Evolutionary conservation across 2,329 filamentous ascomycete species (phyloP), one percentile per base, ranked within the genome.

Genomic region (Pyricularia sp.): DNA sequence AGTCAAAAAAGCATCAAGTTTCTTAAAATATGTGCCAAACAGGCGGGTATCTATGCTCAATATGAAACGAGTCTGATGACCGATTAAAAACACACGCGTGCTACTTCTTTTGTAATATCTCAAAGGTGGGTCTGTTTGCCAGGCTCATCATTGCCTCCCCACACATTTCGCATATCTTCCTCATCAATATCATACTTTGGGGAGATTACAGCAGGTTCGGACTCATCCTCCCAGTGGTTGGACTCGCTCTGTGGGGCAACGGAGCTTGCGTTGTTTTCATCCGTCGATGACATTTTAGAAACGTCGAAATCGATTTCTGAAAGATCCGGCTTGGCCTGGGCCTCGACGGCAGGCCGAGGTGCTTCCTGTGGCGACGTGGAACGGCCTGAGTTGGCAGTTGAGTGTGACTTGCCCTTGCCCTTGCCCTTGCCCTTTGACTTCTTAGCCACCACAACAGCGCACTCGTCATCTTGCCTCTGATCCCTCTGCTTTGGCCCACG

Each of bases 141-240:
- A 25, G 61, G 26, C 55, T 55, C 42, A 28, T 69, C 55, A 26
- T 36, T 67, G 10, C 65, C 67, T 58, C 70, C 72, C 72, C 73
- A 73, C 6, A 74, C 72, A 31, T 73, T 72, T 10, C 70, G 69
- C 36, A 72, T 71, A 55, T 72, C 72, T 23, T 64, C 63, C 12
- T 69, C 72, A 5, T 72, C 72, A 23, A 72, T 65, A 31, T 71
- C 71, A 66, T 73, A 73, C 4, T 67, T 42, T 9, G 71, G 72
- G 4, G 69, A 68, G 1, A 68, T 58, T 30, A 26, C 58, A 26
- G 14, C 31, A 28, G 33, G 67, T 12, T 33, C 17, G 11, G 58
- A 4, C 30, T 59, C 63, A 9, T 17, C 66, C 17, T 30, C 59
- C 59, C 59, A 63, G 6, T 26, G 59, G 26, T 28, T 30, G 2